Evolutionary conservation across 2,329 filamentous ascomycete genomes (phyloP).

Genomic region (Phialemoniopsis sp.): DNA sequence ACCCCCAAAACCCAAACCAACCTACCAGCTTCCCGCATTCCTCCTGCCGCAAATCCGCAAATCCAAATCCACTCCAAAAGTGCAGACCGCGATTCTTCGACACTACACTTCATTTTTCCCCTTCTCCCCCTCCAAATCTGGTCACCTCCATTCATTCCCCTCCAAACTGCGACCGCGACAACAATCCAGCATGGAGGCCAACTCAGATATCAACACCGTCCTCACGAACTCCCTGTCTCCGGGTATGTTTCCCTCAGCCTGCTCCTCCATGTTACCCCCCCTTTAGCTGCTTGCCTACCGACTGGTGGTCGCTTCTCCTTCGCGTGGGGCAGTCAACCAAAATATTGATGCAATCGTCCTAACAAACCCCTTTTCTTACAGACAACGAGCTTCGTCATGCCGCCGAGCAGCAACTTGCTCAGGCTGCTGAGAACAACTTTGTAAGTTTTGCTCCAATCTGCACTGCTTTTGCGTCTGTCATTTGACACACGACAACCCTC

Average conservation of each 20-base stretch:
- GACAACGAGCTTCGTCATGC: slow-evolving; percentile 86
- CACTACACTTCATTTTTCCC: not conserved
- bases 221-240: slow-evolving; percentile 94
- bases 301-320: too few relatives aligned
- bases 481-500: slow-evolving; percentile 8
- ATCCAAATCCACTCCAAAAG: not conserved
- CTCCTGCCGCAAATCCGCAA: not conserved
- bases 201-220: slow-evolving; percentile 94
- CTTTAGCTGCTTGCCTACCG: slow-evolving; percentile 5
- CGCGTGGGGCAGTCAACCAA: slow-evolving; percentile 7
- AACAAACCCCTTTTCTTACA: slow-evolving; percentile 39
- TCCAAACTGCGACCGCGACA: slow-evolving; percentile 9
- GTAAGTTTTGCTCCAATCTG: slow-evolving; percentile 46
- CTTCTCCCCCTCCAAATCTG: slow-evolving; percentile 1
- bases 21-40: too few relatives aligned
- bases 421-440: slow-evolving; percentile 93
- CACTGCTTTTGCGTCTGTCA: too few relatives aligned
- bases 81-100: not conserved
- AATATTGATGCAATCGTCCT: slow-evolving; percentile 14
- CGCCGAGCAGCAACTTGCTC: slow-evolving; percentile 89
- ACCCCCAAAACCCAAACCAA: too few relatives aligned
- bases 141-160: slow-evolving; percentile 18
- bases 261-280: slow-evolving; percentile 5
- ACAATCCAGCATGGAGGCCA: slow-evolving; percentile 60
- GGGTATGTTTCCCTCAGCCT: slow-evolving; percentile 54